Conservation (phyloP, 1,284 basidiomycete genomes). For the Pulveroboletus sp. region DNA sequence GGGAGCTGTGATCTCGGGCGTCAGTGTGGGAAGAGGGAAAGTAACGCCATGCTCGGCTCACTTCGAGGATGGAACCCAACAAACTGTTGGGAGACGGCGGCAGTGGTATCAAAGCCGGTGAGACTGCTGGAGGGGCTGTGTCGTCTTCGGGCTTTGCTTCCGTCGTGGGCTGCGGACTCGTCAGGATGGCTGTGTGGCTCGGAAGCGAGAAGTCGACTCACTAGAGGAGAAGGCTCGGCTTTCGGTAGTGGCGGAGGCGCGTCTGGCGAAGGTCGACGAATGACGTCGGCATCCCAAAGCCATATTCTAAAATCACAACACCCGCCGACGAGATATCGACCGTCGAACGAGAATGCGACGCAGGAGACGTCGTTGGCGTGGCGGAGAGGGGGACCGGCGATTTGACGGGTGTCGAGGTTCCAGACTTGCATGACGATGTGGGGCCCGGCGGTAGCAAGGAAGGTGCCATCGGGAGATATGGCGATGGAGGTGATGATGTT, state of each 20-base stretch:
- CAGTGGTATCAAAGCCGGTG: constrained; percentile 26
- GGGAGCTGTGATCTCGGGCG: constrained; percentile 18
- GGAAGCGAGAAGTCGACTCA: constrained; percentile 4
- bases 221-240: constrained; percentile 10
- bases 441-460: constrained; percentile 34
- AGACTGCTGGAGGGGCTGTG: constrained; percentile 1
- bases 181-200: constrained; percentile 1
- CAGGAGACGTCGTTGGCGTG: constrained; percentile 36
- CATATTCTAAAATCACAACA: constrained; percentile 35
- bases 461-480: constrained; percentile 35
- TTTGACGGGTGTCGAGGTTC: constrained; percentile 29
- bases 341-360: constrained; percentile 34
- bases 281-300: constrained; percentile 32
- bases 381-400: constrained; percentile 24
- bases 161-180: constrained; percentile 8
- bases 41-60: not conserved
- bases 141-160: constrained; percentile 8
- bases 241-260: constrained; percentile 7
- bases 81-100: constrained; percentile 27
- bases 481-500: constrained; percentile 34
- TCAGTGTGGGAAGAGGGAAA: not conserved
- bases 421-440: constrained; percentile 33
- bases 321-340: constrained; percentile 32
- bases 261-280: constrained; percentile 19
- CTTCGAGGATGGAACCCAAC: constrained; percentile 27